phyloP scores from a whole-genome alignment of 768 basidiomycete species.

The Psilocybe sp. region DNA sequence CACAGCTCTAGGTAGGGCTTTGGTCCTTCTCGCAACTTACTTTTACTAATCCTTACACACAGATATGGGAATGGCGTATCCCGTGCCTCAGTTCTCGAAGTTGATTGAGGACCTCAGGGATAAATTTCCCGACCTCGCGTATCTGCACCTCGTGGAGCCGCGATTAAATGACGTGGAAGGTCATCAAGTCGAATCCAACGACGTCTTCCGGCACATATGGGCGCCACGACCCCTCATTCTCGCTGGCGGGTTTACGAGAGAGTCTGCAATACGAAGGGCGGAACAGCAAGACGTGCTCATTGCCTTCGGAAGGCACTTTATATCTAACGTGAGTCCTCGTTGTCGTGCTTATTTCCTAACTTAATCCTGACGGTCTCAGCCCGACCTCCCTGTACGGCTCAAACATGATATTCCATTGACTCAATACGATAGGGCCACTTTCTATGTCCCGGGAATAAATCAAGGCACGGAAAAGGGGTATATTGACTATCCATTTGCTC shows the following conservation, averaged over 20 bases:
- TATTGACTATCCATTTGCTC: constrained; percentile 25
- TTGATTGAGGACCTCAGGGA: constrained; percentile 38
- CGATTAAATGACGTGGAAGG: constrained; percentile 16
- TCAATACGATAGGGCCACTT: constrained; percentile 31
- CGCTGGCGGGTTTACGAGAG: constrained; percentile 42
- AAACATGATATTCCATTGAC: constrained; percentile 29
- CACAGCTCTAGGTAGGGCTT: constrained; percentile 29
- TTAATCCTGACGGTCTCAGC: constrained; percentile 23
- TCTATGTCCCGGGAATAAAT: constrained; percentile 29
- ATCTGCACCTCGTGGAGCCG: constrained; percentile 50
- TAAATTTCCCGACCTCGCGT: constrained; percentile 43
- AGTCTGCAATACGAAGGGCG: constrained; percentile 34
- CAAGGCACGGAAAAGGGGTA: constrained; percentile 23
- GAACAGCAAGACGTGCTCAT: constrained; percentile 31
- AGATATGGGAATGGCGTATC: constrained; percentile 56
- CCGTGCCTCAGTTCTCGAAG: constrained; percentile 52
- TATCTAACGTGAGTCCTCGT: constrained; percentile 28
- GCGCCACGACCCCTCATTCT: constrained; percentile 34
- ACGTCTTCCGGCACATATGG: constrained; percentile 48
- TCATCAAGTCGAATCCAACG: constrained; percentile 27
- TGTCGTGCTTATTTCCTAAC: background rate
- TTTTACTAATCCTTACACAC: background rate
- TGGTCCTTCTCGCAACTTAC: constrained; percentile 10
- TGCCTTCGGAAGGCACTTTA: constrained; percentile 27
- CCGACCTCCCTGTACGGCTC: constrained; percentile 38